Evolutionary conservation across 2,329 filamentous ascomycete species (phyloP).

Genomic region (Fusarium piperis): DNA sequence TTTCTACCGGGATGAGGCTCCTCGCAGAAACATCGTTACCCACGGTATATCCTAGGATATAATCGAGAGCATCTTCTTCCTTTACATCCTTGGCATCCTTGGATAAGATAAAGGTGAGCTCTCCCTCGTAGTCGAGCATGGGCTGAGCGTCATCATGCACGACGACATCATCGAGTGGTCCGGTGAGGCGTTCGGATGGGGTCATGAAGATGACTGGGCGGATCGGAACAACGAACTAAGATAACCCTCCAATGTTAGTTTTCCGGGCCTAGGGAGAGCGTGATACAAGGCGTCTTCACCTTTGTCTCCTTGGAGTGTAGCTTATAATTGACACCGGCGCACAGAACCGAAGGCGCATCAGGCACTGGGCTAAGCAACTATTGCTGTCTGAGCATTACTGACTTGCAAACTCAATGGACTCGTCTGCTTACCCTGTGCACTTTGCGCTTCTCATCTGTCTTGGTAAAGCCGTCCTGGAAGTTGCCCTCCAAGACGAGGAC

Average conservation of each 20-base stretch:
- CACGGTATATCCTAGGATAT: slow-evolving; percentile 1
- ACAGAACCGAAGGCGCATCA: neutral
- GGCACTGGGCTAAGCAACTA: neutral
- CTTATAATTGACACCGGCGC: neutral
- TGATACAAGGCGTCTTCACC: no score
- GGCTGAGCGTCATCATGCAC: neutral
- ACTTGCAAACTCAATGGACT: neutral
- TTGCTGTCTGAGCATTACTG: no score
- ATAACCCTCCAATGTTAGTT: no score
- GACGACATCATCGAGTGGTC: neutral
- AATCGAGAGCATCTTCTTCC: slow-evolving; percentile 2
- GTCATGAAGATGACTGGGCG: neutral
- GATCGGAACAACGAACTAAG: no score
- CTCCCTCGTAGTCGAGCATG: neutral
- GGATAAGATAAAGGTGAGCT: neutral
- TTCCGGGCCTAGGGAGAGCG: no score
- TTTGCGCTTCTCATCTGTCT: neutral
- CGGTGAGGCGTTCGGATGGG: neutral
- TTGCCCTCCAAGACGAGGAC: neutral
- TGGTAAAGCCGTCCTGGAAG: neutral
- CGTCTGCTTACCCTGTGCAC: neutral
- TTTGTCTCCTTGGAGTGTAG: neutral
- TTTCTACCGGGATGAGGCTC: neutral
- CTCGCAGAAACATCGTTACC: slow-evolving; percentile 5
- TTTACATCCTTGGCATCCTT: slow-evolving; percentile 2